These are phyloP conservation scores for Grosmannia clavigera DNA, from an alignment of 2,329 filamentous ascomycete species.

Conservation along the genomic window DNA sequence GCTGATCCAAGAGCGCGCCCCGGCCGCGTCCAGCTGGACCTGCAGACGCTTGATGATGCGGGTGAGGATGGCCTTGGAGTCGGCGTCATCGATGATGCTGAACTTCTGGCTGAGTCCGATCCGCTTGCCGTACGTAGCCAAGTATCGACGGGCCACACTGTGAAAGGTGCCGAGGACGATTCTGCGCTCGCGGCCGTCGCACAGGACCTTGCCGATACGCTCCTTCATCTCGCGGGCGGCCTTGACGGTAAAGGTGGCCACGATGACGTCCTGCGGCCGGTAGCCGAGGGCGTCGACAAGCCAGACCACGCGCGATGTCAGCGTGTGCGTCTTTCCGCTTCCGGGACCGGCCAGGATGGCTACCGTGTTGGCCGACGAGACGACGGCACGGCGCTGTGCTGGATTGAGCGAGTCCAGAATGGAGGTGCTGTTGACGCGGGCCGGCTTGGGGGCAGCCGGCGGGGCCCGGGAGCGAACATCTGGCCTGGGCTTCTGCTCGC, in stretches of 20 bases:
- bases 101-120: conserved; percentile 78
- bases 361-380: conserved; percentile 39
- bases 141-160: conserved; percentile 76
- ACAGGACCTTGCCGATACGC: conserved; percentile 70
- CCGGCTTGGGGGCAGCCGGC: conserved; percentile 1
- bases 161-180: conserved; percentile 90
- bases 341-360: conserved; percentile 57
- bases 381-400: conserved; percentile 44
- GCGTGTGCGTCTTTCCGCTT: conserved; percentile 86
- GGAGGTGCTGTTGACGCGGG: conserved; percentile 7
- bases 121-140: conserved; percentile 69
- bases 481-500: neutral
- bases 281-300: conserved; percentile 61
- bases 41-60: conserved; percentile 69
- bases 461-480: neutral
- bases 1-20: conserved; percentile 65
- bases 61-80: conserved; percentile 67
- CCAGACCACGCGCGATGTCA: conserved; percentile 86
- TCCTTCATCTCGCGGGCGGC: conserved; percentile 88
- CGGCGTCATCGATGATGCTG: conserved; percentile 76
- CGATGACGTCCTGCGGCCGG: conserved; percentile 76
- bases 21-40: conserved; percentile 54
- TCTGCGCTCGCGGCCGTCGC: conserved; percentile 59
- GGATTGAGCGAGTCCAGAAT: conserved; percentile 39
- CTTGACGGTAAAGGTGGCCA: conserved; percentile 95